Base-by-base conservation (phyloP, 108 stramenopile genomes). In the Aurantiochytrium sp. region DNA sequence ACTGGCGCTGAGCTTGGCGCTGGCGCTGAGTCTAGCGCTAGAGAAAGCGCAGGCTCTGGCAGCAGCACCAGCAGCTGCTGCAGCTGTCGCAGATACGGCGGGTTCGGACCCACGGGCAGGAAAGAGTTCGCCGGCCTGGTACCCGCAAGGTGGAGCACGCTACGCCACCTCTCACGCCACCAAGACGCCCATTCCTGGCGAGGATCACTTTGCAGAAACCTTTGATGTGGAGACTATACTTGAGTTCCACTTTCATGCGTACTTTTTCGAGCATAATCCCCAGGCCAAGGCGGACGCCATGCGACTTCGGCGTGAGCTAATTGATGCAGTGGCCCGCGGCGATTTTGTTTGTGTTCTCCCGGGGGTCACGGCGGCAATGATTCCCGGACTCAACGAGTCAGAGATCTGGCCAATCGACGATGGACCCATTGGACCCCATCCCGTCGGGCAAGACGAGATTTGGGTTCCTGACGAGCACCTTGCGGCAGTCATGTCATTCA, bases 401-500 rank as follows among this genome's bases (percentile, higher is more conserved):
- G 71, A 51, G 19, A 57, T 57, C 55, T 69, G 42, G 5, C 71
- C 45, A 5, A 71, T 89, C 25, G 58, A 72, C 71, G 28, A 59
- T 21, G 72, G 72, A 6, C 88, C 88, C 28, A 72, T 44, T 14
- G 88, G 88, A 5, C 88, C 88, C 6, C 88, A 89, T 44, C 88
- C 88, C 4, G 88, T 69, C 16, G 88, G 88, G 5, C n/a, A 19
- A 4, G 72, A 72, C 71, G 88, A 89, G 44, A 49, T 89, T 5
- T 89, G 88, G 88, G 88, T 72, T 28, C 88, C 88, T 14, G 23
- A 23, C 44, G 88, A 89, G 72, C 55, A 89, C 71, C 47, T 89
- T 5, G 71, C 64, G 2, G n/a, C 43, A 28, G 71, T 14, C 45
- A 89, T 58, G 45, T 60, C 60, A 2, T 72, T 55, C 88, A 89